phyloP scores from a whole-genome alignment of 805 yeast species.

The Yarrowia phangngaensis region DNA sequence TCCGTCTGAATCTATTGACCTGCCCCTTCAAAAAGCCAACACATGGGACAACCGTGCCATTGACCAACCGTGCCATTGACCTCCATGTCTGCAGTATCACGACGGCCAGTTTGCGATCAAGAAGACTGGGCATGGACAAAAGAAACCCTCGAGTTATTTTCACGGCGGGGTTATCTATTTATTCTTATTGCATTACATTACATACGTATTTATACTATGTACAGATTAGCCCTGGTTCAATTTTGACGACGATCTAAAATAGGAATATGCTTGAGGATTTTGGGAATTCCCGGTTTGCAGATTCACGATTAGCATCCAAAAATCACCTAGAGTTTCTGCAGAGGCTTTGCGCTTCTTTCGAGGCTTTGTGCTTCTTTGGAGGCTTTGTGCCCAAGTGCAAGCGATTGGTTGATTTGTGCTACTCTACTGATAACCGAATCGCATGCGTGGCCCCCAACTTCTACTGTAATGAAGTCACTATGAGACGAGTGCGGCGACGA shows the following conservation, averaged over 20 bases:
- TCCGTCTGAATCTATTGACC: too few relatives aligned
- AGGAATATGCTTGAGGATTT: too few relatives aligned
- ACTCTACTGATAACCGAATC: conserved; percentile 57
- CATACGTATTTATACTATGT: conserved; percentile 20
- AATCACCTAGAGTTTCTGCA: too few relatives aligned
- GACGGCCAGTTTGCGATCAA: neutral
- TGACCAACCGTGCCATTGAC: neutral
- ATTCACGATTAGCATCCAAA: too few relatives aligned
- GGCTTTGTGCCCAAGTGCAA: conserved; percentile 57
- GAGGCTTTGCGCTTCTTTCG: neutral
- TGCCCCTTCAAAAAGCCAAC: conserved; percentile 1
- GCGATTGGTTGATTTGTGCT: conserved; percentile 60
- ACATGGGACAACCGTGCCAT: conserved; percentile 6
- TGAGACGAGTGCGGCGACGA: conserved; percentile 41
- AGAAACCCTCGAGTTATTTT: conserved; percentile 36
- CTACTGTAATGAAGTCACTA: conserved; percentile 69
- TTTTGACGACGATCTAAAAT: too few relatives aligned
- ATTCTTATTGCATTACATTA: conserved; percentile 22
- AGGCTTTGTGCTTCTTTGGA: neutral
- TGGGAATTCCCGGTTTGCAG: too few relatives aligned
- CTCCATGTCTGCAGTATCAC: neutral
- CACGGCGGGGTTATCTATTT: conserved; percentile 30
- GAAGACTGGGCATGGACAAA: conserved; percentile 35
- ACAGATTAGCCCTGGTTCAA: conserved; percentile 4
- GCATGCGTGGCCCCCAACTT: conserved; percentile 82